A percentile compares a stretch with the other conserved stretches of the same genome.
Conservation (phyloP, 2,329 filamentous ascomycete genomes). For the Samsoniella hepiali region DNA sequence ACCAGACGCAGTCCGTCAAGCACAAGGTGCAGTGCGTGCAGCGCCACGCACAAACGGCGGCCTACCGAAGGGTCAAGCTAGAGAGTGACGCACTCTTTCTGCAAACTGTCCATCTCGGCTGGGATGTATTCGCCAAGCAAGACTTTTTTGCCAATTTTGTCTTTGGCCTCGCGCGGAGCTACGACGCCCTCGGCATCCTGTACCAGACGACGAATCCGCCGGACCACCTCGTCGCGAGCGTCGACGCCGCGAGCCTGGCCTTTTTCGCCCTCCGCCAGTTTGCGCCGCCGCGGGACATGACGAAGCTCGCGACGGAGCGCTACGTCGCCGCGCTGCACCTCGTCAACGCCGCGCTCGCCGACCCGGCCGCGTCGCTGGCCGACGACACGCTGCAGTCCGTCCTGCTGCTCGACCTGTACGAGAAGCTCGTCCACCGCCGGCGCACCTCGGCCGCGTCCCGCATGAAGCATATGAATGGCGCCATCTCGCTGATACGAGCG, state of each 20-base stretch:
- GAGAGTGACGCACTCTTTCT: neutral
- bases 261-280: conserved; percentile 20
- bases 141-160: conserved; percentile 27
- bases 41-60: neutral
- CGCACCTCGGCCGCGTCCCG: conserved; percentile 16
- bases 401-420: conserved; percentile 28
- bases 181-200: conserved; percentile 22
- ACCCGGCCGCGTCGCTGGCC: neutral
- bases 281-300: neutral
- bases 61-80: neutral
- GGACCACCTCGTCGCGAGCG: conserved; percentile 23
- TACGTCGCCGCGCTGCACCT: conserved; percentile 4
- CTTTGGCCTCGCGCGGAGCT: conserved; percentile 24
- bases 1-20: conserved; percentile 23
- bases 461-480: conserved; percentile 25
- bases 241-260: conserved; percentile 27
- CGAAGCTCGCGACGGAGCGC: conserved; percentile 9
- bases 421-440: conserved; percentile 26
- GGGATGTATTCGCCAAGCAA: conserved; percentile 23
- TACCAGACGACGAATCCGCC: conserved; percentile 16
- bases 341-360: conserved; percentile 14
- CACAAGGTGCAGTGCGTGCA: conserved; percentile 19
- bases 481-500: conserved; percentile 21
- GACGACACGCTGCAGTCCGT: conserved; percentile 26
- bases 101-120: conserved; percentile 18